Evolutionary conservation across 192 early-diverging fungal genomes (phyloP).

Genomic region (Entomortierella chlamydospora): DNA sequence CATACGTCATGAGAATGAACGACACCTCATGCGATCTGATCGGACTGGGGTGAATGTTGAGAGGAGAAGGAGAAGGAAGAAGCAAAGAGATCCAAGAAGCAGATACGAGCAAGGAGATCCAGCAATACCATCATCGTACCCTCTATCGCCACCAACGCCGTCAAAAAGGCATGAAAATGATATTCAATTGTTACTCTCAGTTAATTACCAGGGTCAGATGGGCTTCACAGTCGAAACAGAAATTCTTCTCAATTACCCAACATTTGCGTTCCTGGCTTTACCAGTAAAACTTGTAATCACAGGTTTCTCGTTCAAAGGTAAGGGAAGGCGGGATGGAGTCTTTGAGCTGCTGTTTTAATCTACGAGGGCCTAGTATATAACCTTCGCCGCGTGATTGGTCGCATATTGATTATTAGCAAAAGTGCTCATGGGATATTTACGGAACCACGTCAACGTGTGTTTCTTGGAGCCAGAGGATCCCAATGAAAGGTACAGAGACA

Average conservation of each 20-base stretch:
- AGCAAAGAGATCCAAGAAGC: neutral
- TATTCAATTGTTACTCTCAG: conserved; percentile 71
- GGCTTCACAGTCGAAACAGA: conserved; percentile 74
- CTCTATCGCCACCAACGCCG: conserved; percentile 1
- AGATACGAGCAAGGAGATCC: conserved; percentile 3
- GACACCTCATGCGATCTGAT: neutral
- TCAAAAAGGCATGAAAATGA: conserved; percentile 65
- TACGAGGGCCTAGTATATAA: neutral
- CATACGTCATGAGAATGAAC: neutral
- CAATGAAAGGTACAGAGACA: conserved; percentile 55
- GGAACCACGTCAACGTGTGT: conserved; percentile 74
- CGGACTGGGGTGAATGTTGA: neutral
- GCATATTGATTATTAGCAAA: conserved; percentile 53
- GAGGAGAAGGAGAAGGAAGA: conserved; percentile 9
- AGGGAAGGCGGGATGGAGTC: neutral
- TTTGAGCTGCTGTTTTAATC: neutral
- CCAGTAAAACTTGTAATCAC: conserved; percentile 78
- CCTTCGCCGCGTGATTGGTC: neutral
- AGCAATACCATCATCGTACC: neutral
- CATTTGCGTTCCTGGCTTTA: conserved; percentile 76
- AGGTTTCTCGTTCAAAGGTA: conserved; percentile 75
- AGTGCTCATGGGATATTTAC: conserved; percentile 75
- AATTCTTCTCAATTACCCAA: conserved; percentile 81
- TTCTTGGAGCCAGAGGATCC: conserved; percentile 75
- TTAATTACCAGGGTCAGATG: conserved; percentile 83